These are phyloP conservation scores for Stagonosporopsis rhizophila DNA, from an alignment of 2,329 filamentous ascomycete species.

Conservation along the genomic window DNA sequence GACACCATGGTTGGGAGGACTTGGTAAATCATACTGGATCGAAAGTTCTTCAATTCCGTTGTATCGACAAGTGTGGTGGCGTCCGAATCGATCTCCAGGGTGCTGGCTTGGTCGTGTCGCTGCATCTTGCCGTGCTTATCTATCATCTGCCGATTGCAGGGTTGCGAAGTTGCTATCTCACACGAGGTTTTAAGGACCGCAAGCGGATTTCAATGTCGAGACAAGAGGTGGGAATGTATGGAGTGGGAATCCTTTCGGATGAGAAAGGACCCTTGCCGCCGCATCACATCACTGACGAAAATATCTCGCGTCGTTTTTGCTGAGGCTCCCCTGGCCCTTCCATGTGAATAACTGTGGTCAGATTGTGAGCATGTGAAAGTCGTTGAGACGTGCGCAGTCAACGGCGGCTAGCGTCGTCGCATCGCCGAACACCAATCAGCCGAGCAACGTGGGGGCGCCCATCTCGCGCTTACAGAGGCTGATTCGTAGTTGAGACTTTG, in stretches of 20 bases:
- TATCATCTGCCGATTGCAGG: constrained; percentile 21
- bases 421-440: constrained; percentile 27
- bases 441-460: constrained; percentile 21
- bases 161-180: constrained; percentile 6
- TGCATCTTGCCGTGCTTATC: constrained; percentile 27
- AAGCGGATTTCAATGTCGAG: constrained; percentile 9
- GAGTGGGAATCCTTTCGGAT: background rate
- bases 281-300: constrained; percentile 16
- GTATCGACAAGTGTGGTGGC: constrained; percentile 18
- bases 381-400: constrained; percentile 21
- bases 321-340: constrained; percentile 8
- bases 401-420: constrained; percentile 28
- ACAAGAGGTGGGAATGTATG: background rate
- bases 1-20: constrained; percentile 63
- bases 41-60: constrained; percentile 17
- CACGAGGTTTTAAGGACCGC: constrained; percentile 9
- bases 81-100: constrained; percentile 16
- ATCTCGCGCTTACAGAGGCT: background rate
- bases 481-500: background rate
- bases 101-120: background rate
- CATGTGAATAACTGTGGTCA: constrained; percentile 13
- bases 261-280: constrained; percentile 1
- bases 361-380: constrained; percentile 33
- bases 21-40: constrained; percentile 59
- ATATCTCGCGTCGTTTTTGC: constrained; percentile 17